Percentiles rank a stretch among this genome's conserved stretches.
phyloP scores from a whole-genome alignment of 805 yeast genomes.

The Candida argentea region DNA sequence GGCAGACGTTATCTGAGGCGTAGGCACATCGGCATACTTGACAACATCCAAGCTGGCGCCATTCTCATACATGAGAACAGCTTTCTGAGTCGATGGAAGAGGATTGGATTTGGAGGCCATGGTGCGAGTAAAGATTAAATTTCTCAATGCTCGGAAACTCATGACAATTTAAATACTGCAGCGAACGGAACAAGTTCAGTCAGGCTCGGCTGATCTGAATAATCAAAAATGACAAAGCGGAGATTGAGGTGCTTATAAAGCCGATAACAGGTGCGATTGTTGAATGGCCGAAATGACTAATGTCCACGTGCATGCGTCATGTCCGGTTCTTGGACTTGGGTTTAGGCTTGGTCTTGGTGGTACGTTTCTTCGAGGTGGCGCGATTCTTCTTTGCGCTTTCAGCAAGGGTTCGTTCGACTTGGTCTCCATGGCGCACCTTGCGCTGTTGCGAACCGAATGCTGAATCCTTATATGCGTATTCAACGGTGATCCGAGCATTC shows the following conservation, averaged over 20 bases:
- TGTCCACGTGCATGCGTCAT: too few relatives aligned
- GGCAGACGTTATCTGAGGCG: constrained; percentile 45
- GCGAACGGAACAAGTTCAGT: background rate
- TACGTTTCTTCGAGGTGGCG: constrained; percentile 2
- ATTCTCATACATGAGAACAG: constrained; percentile 39
- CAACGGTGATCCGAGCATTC: constrained; percentile 51
- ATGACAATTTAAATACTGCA: background rate
- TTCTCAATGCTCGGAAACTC: background rate
- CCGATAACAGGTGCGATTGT: too few relatives aligned
- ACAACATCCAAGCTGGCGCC: constrained; percentile 51
- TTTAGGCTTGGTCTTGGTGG: constrained; percentile 1
- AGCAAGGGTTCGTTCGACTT: constrained; percentile 63
- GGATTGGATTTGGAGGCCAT: constrained; percentile 3
- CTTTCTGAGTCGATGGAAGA: constrained; percentile 50
- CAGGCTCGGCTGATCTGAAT: background rate
- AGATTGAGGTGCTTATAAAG: too few relatives aligned
- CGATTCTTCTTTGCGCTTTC: constrained; percentile 44
- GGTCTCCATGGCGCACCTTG: constrained; percentile 64
- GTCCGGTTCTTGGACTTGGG: too few relatives aligned
- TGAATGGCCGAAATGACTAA: too few relatives aligned
- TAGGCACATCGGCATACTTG: constrained; percentile 45
- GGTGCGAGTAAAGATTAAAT: background rate
- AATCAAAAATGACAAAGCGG: too few relatives aligned
- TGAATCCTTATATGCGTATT: constrained; percentile 64
- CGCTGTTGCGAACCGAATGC: constrained; percentile 27